Evolutionary conservation across 2,329 filamentous ascomycete species (phyloP), one percentile per base, ranked within the genome.

Genomic region (Penicillium hordei): DNA sequence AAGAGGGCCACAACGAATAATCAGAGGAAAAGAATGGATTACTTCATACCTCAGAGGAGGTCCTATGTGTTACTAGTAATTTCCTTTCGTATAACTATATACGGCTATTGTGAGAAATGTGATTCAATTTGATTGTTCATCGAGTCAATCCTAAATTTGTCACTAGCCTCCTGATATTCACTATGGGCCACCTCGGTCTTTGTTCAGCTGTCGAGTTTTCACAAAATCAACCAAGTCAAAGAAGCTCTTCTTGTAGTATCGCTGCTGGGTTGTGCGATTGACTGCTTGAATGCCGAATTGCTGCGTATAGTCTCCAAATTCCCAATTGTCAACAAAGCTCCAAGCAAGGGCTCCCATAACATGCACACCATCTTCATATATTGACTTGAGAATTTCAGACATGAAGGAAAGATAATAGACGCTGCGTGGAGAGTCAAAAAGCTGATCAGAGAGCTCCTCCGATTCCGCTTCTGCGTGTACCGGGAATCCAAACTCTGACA

Each of bases 251-350:
- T 85, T 86, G 52, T 80, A 85, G 39, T 73, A 67, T 25, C 82
- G 68, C 60, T 79, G 74, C 66, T 81, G 77, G 4, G 78, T 82
- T 3, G 81, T 83, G 4, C 78, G 72, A 60, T 85, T 83, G 1
- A 86, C 81, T 1, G 76, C 78, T 66, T 86, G 83, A 44, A 86
- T 77, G 0, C 84, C 84, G 69, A 84, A 86, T 2, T 81, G 79
- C 17, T 75, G 65, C 0, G 73, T 64, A 48, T 76, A 82, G 29
- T 77, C 74, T 0, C 82, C 83, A 64, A 85, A 86, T 53, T 84
- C 83, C 76, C 80, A 83, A 39, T 84, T 85, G 52, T 85, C 82
- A 1, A 74, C 67, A 23, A 76, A 79, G 12, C 70, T 78, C 83
- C 83, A 86, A 2, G 81, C 80, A 59, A 83, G 76, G 0, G 81